These are phyloP conservation scores for Cryptococcus hybrid DNA, from an alignment of 1,284 basidiomycete genomes.

Conservation along the genomic window DNA sequence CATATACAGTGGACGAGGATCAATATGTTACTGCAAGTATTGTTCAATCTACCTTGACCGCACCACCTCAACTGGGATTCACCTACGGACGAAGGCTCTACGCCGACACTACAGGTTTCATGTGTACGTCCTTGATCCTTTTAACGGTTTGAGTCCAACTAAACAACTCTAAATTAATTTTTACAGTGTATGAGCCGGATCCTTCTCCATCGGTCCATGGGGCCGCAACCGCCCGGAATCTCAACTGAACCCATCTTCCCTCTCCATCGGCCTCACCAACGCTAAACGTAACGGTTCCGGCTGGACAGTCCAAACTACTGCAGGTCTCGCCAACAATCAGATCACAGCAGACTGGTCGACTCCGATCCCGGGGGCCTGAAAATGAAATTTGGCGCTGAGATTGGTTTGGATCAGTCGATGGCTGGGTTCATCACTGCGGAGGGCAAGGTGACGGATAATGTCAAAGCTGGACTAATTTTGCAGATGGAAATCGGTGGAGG, in stretches of 20 bases:
- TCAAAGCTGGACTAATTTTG: slow-evolving; percentile 34
- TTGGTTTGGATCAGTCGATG: slow-evolving; percentile 26
- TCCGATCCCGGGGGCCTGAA: slow-evolving; percentile 48
- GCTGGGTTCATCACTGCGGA: slow-evolving; percentile 43
- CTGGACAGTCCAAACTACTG: slow-evolving; percentile 46
- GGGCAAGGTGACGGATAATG: slow-evolving; percentile 38
- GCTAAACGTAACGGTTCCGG: slow-evolving; percentile 30
- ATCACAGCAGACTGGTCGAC: slow-evolving; percentile 49
- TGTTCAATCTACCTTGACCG: slow-evolving; percentile 32
- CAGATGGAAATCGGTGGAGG: slow-evolving; percentile 28
- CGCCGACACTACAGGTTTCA: slow-evolving; percentile 47
- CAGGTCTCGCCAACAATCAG: slow-evolving; percentile 33
- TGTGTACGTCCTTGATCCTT: slow-evolving; percentile 26
- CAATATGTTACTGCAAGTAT: slow-evolving; percentile 49
- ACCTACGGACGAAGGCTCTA: slow-evolving; percentile 52
- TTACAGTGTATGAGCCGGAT: slow-evolving; percentile 28
- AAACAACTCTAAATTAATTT: too few relatives aligned
- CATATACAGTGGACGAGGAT: slow-evolving; percentile 52
- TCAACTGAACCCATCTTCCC: slow-evolving; percentile 28
- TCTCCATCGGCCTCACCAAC: slow-evolving; percentile 46
- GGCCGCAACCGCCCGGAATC: slow-evolving; percentile 29
- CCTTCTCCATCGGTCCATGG: slow-evolving; percentile 52
- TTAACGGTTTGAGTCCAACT: background rate
- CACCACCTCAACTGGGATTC: slow-evolving; percentile 50
- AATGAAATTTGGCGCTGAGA: slow-evolving; percentile 48